These are phyloP conservation scores for Magnolia kwangsiensis DNA, from an alignment of 164 flowering plant genomes.

Conservation along the genomic window DNA sequence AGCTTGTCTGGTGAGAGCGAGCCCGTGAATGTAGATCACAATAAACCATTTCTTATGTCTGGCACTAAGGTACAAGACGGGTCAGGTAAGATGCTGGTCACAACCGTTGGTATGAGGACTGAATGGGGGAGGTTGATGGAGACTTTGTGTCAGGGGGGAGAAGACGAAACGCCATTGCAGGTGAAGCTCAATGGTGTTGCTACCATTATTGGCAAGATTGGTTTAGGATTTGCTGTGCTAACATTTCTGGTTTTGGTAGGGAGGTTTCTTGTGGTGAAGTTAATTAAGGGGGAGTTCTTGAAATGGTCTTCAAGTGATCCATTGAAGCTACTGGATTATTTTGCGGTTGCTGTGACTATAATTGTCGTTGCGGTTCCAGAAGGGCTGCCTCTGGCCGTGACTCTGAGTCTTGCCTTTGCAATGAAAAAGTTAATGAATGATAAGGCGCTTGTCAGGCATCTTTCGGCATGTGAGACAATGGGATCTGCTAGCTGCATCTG, in stretches of 20 bases:
- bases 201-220: constrained; percentile 51
- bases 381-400: constrained; percentile 58
- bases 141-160: constrained; percentile 44
- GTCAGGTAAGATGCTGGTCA: constrained; percentile 48
- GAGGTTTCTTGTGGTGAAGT: constrained; percentile 39
- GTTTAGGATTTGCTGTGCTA: constrained; percentile 36
- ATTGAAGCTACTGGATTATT: constrained; percentile 35
- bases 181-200: constrained; percentile 61
- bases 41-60: constrained; percentile 41
- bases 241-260: constrained; percentile 36
- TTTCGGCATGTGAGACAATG: constrained; percentile 63
- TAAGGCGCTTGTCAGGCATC: constrained; percentile 45
- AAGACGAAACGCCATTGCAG: constrained; percentile 55
- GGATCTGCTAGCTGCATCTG: constrained; percentile 53
- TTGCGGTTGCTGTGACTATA: constrained; percentile 52
- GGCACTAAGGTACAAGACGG: constrained; percentile 60
- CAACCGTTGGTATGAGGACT: constrained; percentile 57
- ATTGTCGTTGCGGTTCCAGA: constrained; percentile 62
- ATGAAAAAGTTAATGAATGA: constrained; percentile 52
- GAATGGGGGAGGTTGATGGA: constrained; percentile 64
- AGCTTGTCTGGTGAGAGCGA: constrained; percentile 55
- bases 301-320: constrained; percentile 42
- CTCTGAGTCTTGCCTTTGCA: constrained; percentile 58
- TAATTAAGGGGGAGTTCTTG: constrained; percentile 22
- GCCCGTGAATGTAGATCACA: constrained; percentile 28